Evolutionary conservation across 1,284 basidiomycete species (phyloP).

Genomic region (Apiotrichum porosum): DNA sequence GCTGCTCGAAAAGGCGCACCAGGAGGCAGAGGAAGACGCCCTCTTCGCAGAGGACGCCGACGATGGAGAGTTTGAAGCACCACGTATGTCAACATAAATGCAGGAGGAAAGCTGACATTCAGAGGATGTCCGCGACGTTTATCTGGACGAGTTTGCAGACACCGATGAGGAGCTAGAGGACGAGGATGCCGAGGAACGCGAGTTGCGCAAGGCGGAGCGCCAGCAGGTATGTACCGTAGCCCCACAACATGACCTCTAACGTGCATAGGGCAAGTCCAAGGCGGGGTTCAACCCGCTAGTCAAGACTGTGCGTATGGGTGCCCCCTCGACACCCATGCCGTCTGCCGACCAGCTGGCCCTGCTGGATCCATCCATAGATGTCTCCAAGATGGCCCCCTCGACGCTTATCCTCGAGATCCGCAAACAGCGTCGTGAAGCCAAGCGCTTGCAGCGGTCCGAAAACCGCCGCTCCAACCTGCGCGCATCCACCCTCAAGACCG

Average conservation of each 20-base stretch:
- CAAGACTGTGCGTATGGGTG: slow-evolving; percentile 9
- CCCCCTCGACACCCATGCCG: slow-evolving; percentile 8
- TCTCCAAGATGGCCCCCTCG: slow-evolving; percentile 38
- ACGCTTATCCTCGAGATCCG: slow-evolving; percentile 40
- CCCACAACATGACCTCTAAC: too few species aligned
- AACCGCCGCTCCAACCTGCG: slow-evolving; percentile 35
- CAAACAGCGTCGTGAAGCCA: slow-evolving; percentile 35
- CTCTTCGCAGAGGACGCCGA: slow-evolving; percentile 41
- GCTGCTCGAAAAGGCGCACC: slow-evolving; percentile 45
- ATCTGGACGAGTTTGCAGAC: slow-evolving; percentile 46
- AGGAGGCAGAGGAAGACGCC: slow-evolving; percentile 40
- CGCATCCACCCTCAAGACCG: slow-evolving; percentile 39
- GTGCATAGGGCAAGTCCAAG: slow-evolving; percentile 29
- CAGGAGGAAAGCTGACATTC: background rate
- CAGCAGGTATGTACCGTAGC: slow-evolving; percentile 28
- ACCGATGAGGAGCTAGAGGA: slow-evolving; percentile 44
- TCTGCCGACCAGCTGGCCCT: slow-evolving; percentile 13
- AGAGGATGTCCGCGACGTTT: slow-evolving; percentile 41
- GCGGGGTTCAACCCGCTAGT: slow-evolving; percentile 32
- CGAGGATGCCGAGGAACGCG: slow-evolving; percentile 34
- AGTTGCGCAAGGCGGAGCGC: slow-evolving; percentile 31
- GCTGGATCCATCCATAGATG: slow-evolving; percentile 32
- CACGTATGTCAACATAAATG: slow-evolving; percentile 20
- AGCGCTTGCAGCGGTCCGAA: slow-evolving; percentile 34
- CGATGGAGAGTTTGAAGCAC: slow-evolving; percentile 44